Conservation (phyloP, 805 yeast genomes). For the Candida koratica region DNA sequence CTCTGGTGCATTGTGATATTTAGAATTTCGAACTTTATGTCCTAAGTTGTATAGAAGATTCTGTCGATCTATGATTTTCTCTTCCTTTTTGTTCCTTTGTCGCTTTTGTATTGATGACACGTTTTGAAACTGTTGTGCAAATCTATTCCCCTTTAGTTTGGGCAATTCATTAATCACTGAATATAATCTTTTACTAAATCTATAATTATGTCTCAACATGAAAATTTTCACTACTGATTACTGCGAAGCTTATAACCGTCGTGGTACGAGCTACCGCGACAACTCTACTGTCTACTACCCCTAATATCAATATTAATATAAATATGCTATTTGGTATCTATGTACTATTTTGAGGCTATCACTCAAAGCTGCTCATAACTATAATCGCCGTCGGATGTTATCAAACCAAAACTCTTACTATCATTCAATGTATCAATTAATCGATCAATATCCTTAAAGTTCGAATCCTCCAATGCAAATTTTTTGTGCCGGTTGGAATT, state of each 20-base stretch:
- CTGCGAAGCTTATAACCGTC: no score
- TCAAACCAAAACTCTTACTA: conserved; percentile 39
- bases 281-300: no score
- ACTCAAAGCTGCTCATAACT: conserved; percentile 10
- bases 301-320: not conserved
- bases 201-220: conserved; percentile 1
- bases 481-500: conserved; percentile 63
- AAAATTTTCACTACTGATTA: conserved; percentile 9
- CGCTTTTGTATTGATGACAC: not conserved
- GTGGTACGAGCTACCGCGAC: no score
- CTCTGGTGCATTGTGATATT: no score
- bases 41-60: no score
- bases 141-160: conserved; percentile 26
- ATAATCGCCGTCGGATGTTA: conserved; percentile 40
- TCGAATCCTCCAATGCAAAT: conserved; percentile 68
- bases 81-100: no score
- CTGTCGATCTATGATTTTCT: no score
- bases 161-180: conserved; percentile 2
- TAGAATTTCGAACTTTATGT: no score
- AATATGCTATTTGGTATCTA: conserved; percentile 1
- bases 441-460: conserved; percentile 74
- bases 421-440: conserved; percentile 53
- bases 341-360: not conserved
- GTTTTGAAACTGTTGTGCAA: conserved; percentile 27
- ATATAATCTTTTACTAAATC: conserved; percentile 5